Evolutionary conservation across 805 yeast genomes (phyloP).

Genomic region (Brettanomyces bruxellensis): DNA sequence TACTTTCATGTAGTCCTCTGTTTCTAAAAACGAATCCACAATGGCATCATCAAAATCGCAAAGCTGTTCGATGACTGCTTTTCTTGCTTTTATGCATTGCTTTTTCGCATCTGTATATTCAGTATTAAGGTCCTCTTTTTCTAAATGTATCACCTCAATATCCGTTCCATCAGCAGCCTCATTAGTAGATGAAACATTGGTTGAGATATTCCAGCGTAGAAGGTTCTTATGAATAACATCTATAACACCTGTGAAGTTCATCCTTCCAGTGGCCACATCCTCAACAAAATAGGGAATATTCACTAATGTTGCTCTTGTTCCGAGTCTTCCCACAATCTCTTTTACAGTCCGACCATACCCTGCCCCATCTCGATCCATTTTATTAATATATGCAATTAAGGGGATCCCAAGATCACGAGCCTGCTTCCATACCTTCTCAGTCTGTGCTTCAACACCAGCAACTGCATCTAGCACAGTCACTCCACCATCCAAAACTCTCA

Average conservation of each 20-base stretch:
- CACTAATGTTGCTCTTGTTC: slow-evolving; percentile 65
- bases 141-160: slow-evolving; percentile 38
- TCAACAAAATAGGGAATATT: slow-evolving; percentile 66
- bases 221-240: slow-evolving; percentile 62
- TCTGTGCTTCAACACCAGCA: slow-evolving; percentile 97
- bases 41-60: slow-evolving; percentile 76
- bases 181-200: slow-evolving; percentile 8
- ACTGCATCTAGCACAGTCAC: slow-evolving; percentile 90
- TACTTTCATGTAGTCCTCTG: slow-evolving; percentile 63
- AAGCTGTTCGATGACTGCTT: slow-evolving; percentile 72
- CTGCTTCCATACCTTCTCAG: slow-evolving; percentile 94
- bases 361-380: slow-evolving; percentile 96
- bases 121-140: slow-evolving; percentile 8
- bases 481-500: slow-evolving; percentile 90
- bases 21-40: slow-evolving; percentile 68
- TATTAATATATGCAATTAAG: slow-evolving; percentile 71
- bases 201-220: slow-evolving; percentile 35
- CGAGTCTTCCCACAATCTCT: slow-evolving; percentile 69
- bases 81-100: slow-evolving; percentile 50
- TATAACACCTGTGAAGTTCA: slow-evolving; percentile 57
- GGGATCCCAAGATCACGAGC: slow-evolving; percentile 65
- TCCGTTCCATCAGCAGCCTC: slow-evolving; percentile 36
- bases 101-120: slow-evolving; percentile 23
- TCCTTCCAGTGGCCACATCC: slow-evolving; percentile 27
- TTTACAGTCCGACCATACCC: slow-evolving; percentile 86